These are phyloP conservation scores for Hymenoscyphus salicellus DNA, from an alignment of 2,329 filamentous ascomycete genomes.

Conservation along the genomic window DNA sequence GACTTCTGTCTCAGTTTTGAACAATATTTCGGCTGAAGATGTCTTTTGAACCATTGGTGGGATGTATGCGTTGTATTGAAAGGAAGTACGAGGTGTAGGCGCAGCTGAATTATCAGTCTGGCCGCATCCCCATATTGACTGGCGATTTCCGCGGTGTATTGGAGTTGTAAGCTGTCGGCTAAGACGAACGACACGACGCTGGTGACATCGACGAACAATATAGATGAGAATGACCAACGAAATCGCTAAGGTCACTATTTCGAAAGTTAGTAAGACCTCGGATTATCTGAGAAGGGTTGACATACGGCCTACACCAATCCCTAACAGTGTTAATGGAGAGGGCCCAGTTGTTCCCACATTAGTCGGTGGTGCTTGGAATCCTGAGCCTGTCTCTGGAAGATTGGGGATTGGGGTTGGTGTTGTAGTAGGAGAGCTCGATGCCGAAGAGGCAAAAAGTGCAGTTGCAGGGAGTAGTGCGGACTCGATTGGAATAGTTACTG, in stretches of 20 bases:
- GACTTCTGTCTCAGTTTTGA: background rate
- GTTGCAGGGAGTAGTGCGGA: background rate
- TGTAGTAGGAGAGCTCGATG: background rate
- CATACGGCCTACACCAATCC: background rate
- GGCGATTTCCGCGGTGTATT: background rate
- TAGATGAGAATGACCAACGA: background rate
- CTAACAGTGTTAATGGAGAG: background rate
- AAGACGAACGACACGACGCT: background rate
- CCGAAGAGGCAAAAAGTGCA: background rate
- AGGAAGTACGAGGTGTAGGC: background rate
- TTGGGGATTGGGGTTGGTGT: background rate
- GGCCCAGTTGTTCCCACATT: background rate
- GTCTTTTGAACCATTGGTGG: background rate
- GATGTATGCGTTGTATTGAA: background rate
- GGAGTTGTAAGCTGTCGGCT: background rate
- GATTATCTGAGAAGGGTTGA: background rate
- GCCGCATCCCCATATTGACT: background rate
- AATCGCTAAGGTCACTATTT: background rate
- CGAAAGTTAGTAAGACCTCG: background rate
- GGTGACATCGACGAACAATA: background rate
- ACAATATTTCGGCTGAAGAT: background rate
- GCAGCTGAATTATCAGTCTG: background rate
- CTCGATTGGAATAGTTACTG: background rate
- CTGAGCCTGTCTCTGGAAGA: background rate
- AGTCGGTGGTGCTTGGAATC: background rate